Percentiles rank a stretch among this genome's conserved stretches.
Conservation (phyloP, 148 eudicot species). For the Rhododendron ferrugineum region DNA sequence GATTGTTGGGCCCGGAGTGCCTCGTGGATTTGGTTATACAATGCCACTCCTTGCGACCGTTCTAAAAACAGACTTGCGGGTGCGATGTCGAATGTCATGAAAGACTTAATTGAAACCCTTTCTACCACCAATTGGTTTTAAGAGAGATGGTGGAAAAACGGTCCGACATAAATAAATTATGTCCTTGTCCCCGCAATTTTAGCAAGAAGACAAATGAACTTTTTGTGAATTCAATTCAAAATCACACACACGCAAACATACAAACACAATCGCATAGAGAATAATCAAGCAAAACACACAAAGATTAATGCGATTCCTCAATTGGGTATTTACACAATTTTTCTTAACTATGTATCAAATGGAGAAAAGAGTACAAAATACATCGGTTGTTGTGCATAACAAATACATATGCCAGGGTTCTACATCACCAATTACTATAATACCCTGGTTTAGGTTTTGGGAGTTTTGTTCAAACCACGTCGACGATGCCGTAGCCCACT, state of each 20-base stretch:
- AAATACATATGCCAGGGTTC: neutral
- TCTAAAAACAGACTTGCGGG: too few relatives aligned
- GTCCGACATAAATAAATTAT: too few relatives aligned
- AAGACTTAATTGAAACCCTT: too few relatives aligned
- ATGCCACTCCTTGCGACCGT: too few relatives aligned
- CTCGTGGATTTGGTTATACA: too few relatives aligned
- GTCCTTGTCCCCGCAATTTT: neutral
- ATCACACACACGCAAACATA: neutral
- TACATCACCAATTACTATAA: neutral
- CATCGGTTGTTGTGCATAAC: neutral
- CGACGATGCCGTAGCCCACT: neutral
- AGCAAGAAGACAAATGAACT: neutral
- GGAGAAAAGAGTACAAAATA: neutral
- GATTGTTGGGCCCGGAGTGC: too few relatives aligned
- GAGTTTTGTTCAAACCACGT: too few relatives aligned
- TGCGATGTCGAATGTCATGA: too few relatives aligned
- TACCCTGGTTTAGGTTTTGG: neutral
- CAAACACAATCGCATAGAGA: neutral
- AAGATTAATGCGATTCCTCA: too few relatives aligned
- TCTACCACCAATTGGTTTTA: too few relatives aligned
- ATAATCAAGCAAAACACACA: neutral
- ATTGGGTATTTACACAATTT: neutral
- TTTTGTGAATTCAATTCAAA: neutral
- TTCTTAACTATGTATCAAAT: neutral
- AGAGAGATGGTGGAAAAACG: too few relatives aligned